Evolutionary conservation across 148 eudicot genomes (phyloP).

Genomic region (Amaranthus cruentus): DNA sequence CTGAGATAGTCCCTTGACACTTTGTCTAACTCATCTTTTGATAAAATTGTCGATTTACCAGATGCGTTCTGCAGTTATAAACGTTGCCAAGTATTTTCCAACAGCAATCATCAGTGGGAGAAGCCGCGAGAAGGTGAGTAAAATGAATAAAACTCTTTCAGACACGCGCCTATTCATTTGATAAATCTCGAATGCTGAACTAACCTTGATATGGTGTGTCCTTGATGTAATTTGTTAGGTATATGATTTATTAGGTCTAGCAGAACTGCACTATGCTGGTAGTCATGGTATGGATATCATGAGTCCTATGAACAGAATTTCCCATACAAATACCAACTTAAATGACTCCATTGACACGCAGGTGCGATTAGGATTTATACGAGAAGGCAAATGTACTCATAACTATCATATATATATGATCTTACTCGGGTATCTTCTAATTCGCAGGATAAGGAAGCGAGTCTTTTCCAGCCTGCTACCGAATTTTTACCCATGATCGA

Average conservation of each 20-base stretch:
- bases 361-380: too few relatives aligned
- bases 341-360: conserved; percentile 42
- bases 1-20: too few relatives aligned
- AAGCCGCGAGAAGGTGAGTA: conserved; percentile 63
- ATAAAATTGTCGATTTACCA: conserved; percentile 15
- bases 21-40: neutral
- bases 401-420: too few relatives aligned
- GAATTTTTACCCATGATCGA: conserved; percentile 72
- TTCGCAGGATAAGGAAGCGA: conserved; percentile 51
- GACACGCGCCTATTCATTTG: neutral
- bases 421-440: too few relatives aligned
- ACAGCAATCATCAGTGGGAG: conserved; percentile 88
- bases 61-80: conserved; percentile 69
- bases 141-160: neutral
- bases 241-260: conserved; percentile 63
- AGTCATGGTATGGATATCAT: conserved; percentile 97
- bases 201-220: neutral
- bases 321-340: conserved; percentile 28
- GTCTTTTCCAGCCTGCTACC: conserved; percentile 80
- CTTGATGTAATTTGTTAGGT: conserved; percentile 42
- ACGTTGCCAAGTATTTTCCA: conserved; percentile 65
- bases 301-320: conserved; percentile 41
- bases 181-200: neutral
- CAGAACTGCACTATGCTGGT: conserved; percentile 82
- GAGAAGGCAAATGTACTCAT: too few relatives aligned